phyloP scores from a whole-genome alignment of 179 eudicot species.

The Camellia oleifera region DNA sequence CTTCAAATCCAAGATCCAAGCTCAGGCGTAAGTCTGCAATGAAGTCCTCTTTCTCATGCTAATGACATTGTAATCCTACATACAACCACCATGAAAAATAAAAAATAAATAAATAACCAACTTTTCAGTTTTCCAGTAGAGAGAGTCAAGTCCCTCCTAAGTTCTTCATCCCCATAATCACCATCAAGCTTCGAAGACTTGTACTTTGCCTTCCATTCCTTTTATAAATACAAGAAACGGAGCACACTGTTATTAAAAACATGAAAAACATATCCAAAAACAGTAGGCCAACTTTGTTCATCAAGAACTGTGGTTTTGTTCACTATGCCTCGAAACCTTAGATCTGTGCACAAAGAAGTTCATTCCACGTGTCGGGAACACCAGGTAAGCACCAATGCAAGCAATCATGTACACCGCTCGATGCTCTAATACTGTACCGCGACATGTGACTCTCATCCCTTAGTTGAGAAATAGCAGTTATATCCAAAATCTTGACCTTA shows the following conservation, averaged over 20 bases:
- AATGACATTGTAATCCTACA: too few species aligned
- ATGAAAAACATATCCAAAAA: background rate
- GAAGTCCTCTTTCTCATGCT: too few species aligned
- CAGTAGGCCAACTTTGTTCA: background rate
- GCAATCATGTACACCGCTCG: slow-evolving; percentile 68
- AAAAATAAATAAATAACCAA: too few species aligned
- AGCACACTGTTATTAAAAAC: background rate
- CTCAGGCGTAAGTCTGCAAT: too few species aligned
- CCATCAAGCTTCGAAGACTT: too few species aligned
- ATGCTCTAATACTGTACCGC: slow-evolving; percentile 46
- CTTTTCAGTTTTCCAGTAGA: too few species aligned
- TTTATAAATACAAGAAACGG: background rate
- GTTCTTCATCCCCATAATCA: too few species aligned
- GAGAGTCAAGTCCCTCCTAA: too few species aligned
- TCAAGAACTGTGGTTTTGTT: background rate
- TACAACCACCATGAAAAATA: too few species aligned
- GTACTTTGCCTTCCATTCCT: background rate
- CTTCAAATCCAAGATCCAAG: too few species aligned
- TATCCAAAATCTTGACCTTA: slow-evolving; percentile 57
- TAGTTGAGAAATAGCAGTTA: slow-evolving; percentile 70
- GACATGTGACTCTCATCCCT: slow-evolving; percentile 89
- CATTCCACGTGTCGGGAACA: slow-evolving; percentile 86
- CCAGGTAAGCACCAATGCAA: slow-evolving; percentile 96
- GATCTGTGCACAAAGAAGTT: slow-evolving; percentile 59
- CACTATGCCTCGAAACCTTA: slow-evolving; percentile 7